These are phyloP conservation scores for Fraxinus sp. DNA, from an alignment of 305 asterid genomes.

Conservation along the genomic window DNA sequence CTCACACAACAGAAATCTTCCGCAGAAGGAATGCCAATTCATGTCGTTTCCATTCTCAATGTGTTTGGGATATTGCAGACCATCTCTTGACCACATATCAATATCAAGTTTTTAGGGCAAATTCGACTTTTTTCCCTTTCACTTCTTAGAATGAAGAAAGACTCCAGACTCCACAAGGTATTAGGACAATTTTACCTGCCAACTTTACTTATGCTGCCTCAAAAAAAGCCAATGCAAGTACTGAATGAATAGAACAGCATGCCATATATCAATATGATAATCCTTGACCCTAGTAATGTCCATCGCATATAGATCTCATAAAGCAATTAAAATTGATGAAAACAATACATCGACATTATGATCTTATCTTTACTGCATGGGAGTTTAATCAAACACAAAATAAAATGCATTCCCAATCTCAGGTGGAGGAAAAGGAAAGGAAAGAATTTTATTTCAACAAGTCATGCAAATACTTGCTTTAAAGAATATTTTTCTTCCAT, in stretches of 20 bases:
- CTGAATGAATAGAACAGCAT: neutral
- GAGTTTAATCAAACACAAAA: neutral
- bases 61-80: neutral
- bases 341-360: neutral
- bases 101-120: neutral
- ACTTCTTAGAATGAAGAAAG: neutral
- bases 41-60: neutral
- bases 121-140: neutral
- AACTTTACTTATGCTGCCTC: neutral
- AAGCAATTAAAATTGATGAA: neutral
- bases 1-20: neutral
- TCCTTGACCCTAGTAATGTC: neutral
- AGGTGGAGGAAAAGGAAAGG: neutral
- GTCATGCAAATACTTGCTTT: neutral
- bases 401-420: neutral
- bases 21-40: neutral
- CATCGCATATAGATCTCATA: neutral
- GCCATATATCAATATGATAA: neutral
- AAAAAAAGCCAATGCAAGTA: neutral
- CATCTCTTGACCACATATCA: neutral
- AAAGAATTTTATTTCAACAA: neutral
- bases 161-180: neutral
- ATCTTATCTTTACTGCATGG: neutral
- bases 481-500: neutral
- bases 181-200: neutral